These are phyloP conservation scores for Marasmius fiardii DNA, from an alignment of 1,284 basidiomycete species.

Conservation along the genomic window DNA sequence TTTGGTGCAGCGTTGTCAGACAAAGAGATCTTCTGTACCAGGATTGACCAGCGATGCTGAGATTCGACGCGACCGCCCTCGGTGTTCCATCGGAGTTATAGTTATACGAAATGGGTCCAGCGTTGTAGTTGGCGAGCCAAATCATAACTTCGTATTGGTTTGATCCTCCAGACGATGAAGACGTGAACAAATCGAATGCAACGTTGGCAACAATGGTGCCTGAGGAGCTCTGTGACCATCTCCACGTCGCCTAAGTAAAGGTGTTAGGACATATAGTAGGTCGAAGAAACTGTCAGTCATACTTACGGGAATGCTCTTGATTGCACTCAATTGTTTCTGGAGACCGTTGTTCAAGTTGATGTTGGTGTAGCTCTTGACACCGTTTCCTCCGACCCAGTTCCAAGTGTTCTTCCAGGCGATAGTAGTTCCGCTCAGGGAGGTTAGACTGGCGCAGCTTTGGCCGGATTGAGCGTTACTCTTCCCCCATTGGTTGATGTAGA, in stretches of 20 bases:
- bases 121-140: conserved; percentile 59
- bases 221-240: conserved; percentile 34
- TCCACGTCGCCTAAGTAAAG: conserved; percentile 34
- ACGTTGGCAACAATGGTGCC: conserved; percentile 45
- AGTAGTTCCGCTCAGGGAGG: conserved; percentile 39
- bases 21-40: conserved; percentile 33
- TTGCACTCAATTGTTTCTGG: conserved; percentile 50
- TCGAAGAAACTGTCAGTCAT: conserved; percentile 13
- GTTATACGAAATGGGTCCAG: conserved; percentile 50
- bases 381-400: conserved; percentile 49
- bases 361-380: conserved; percentile 63
- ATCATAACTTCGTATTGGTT: conserved; percentile 63
- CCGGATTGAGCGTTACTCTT: conserved; percentile 33
- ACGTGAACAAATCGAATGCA: conserved; percentile 64
- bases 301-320: conserved; percentile 53
- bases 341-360: conserved; percentile 49
- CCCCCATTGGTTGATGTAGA: conserved; percentile 15
- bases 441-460: conserved; percentile 52
- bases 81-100: conserved; percentile 49
- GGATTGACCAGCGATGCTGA: conserved; percentile 45
- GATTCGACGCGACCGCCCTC: conserved; percentile 37
- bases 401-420: conserved; percentile 53
- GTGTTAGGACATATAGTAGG: conserved; percentile 14
- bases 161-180: conserved; percentile 44
- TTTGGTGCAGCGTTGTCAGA: neutral